A percentile compares a stretch with the other conserved stretches of the same genome.
phyloP scores from a whole-genome alignment of 805 yeast genomes.

The Cyberlindnera americana region DNA sequence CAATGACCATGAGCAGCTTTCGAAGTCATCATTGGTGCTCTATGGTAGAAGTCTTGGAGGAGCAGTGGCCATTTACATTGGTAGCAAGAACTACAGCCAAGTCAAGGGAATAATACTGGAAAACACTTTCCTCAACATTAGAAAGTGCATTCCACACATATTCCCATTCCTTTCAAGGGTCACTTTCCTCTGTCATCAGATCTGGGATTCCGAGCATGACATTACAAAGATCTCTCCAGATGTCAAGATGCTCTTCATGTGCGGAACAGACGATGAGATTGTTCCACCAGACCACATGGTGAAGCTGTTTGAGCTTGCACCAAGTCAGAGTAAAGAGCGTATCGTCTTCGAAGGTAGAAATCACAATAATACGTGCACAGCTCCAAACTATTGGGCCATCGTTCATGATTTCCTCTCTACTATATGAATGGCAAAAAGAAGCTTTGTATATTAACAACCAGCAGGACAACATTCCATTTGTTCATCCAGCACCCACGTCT shows the following conservation, averaged over 20 bases:
- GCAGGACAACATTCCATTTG: constrained; percentile 74
- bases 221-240: constrained; percentile 47
- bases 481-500: constrained; percentile 69
- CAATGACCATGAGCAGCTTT: constrained; percentile 47
- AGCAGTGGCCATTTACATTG: constrained; percentile 84
- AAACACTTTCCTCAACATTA: constrained; percentile 77
- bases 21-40: constrained; percentile 52
- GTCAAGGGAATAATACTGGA: constrained; percentile 73
- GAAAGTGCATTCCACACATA: constrained; percentile 67
- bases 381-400: constrained; percentile 74
- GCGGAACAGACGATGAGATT: constrained; percentile 79
- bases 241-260: constrained; percentile 66
- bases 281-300: constrained; percentile 88
- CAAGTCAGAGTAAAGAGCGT: constrained; percentile 48
- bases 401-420: constrained; percentile 51
- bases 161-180: constrained; percentile 63
- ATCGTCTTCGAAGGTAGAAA: constrained; percentile 54
- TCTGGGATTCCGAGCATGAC: constrained; percentile 74
- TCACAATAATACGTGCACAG: constrained; percentile 82
- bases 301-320: constrained; percentile 48
- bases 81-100: constrained; percentile 48
- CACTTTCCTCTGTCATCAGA: constrained; percentile 64
- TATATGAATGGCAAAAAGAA: constrained; percentile 8
- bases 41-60: constrained; percentile 95
- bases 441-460: too few relatives aligned